A percentile compares a stretch with the other conserved stretches of the same genome.
These are phyloP conservation scores for Ascoidea rubescens DNA, from an alignment of 805 yeast genomes.

Conservation along the genomic window DNA sequence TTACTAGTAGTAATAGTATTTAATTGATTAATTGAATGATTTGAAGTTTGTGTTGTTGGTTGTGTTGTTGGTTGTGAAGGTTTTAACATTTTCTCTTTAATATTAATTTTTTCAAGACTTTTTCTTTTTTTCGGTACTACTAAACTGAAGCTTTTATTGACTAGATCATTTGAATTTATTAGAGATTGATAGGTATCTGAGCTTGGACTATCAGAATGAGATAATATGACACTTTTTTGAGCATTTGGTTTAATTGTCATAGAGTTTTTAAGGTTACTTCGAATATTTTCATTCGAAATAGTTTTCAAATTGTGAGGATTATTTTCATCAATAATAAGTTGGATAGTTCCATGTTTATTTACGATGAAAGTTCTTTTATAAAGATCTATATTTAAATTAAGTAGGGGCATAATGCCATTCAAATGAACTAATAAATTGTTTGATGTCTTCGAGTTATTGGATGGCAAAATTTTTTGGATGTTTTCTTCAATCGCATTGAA, in stretches of 20 bases:
- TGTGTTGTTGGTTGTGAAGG: too few species aligned
- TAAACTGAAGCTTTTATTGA: too few species aligned
- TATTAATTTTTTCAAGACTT: too few species aligned
- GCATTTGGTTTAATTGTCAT: too few species aligned
- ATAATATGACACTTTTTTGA: not conserved
- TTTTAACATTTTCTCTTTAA: too few species aligned
- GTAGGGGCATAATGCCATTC: conserved; percentile 2
- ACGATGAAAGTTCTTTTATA: not conserved
- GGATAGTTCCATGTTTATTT: not conserved
- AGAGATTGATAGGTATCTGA: not conserved
- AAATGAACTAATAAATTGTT: not conserved
- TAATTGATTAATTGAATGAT: too few species aligned
- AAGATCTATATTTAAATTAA: not conserved
- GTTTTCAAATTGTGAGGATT: not conserved
- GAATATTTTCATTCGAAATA: too few species aligned
- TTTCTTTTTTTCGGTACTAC: too few species aligned
- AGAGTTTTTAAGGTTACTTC: too few species aligned
- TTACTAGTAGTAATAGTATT: too few species aligned
- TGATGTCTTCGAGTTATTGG: not conserved
- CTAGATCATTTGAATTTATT: not conserved
- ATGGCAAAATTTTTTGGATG: not conserved
- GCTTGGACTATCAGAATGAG: not conserved
- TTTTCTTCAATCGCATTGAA: not conserved
- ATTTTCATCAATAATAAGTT: not conserved
- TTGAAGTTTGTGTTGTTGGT: too few species aligned